A percentile compares a stretch with the other conserved stretches of the same genome.
Evolutionary conservation across 2,329 filamentous ascomycete species (phyloP).

Genomic region (Fusarium odoratissimum): DNA sequence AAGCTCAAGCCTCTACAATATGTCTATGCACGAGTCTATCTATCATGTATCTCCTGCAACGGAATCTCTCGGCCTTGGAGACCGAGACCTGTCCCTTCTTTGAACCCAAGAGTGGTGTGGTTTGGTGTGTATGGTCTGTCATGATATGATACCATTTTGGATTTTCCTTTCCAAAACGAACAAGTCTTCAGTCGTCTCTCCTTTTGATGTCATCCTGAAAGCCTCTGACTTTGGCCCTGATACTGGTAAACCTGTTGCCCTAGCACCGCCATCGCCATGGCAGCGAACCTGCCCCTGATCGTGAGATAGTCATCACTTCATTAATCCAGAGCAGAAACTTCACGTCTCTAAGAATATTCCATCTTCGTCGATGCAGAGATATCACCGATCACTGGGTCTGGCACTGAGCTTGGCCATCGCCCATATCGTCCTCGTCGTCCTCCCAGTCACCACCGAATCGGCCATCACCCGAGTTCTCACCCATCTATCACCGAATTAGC

Average conservation of each 20-base stretch:
- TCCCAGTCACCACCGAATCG: slow-evolving; percentile 75
- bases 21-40: slow-evolving; percentile 26
- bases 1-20: not conserved
- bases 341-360: slow-evolving; percentile 23
- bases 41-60: slow-evolving; percentile 13
- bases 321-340: slow-evolving; percentile 30
- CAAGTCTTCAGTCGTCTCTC: slow-evolving; percentile 3
- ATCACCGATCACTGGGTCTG: slow-evolving; percentile 71
- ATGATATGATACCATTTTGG: slow-evolving; percentile 27
- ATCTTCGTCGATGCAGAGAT: slow-evolving; percentile 3
- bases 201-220: slow-evolving; percentile 8
- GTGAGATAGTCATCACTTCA: slow-evolving; percentile 44
- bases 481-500: slow-evolving; percentile 65
- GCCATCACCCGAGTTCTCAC: slow-evolving; percentile 76
- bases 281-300: slow-evolving; percentile 18
- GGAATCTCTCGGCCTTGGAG: slow-evolving; percentile 1
- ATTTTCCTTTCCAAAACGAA: slow-evolving; percentile 18
- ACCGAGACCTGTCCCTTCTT: slow-evolving; percentile 19
- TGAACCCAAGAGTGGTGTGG: slow-evolving; percentile 26
- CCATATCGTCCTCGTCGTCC: slow-evolving; percentile 75
- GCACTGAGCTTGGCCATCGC: slow-evolving; percentile 75
- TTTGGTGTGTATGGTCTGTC: not conserved
- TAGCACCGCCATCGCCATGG: slow-evolving; percentile 12
- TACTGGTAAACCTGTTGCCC: not conserved
- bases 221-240: not conserved